Evolutionary conservation across 495 filamentous ascomycete genomes (phyloP).

Genomic region (Mycothermus thermophilus): DNA sequence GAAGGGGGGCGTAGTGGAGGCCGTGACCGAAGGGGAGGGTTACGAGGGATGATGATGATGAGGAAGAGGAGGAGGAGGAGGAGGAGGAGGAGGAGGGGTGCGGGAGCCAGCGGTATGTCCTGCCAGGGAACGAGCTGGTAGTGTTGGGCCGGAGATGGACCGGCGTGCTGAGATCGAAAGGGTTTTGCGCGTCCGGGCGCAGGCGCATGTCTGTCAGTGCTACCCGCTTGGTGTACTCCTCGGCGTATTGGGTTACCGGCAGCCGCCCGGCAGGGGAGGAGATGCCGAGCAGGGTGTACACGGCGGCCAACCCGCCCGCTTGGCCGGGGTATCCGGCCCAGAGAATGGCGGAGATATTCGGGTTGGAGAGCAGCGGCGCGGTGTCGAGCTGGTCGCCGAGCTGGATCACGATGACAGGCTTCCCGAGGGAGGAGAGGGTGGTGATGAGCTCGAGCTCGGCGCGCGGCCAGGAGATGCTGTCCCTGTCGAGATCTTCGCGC

Average conservation of each 20-base stretch:
- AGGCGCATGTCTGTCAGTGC: conserved; percentile 32
- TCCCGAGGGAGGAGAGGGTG: conserved; percentile 20
- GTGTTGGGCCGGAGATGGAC: conserved; percentile 28
- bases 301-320: conserved; percentile 37
- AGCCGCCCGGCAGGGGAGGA: conserved; percentile 43
- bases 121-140: conserved; percentile 16
- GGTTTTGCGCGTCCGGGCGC: conserved; percentile 14
- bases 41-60: too few species aligned
- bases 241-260: conserved; percentile 41
- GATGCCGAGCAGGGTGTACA: conserved; percentile 38
- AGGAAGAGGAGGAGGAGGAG: too few species aligned
- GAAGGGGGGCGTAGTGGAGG: conserved; percentile 35
- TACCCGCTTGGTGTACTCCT: conserved; percentile 26
- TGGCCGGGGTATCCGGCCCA: conserved; percentile 43
- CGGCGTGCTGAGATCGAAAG: conserved; percentile 28
- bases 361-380: conserved; percentile 32
- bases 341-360: conserved; percentile 39
- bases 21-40: conserved; percentile 37
- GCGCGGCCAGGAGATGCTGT: conserved; percentile 29
- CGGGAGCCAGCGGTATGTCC: conserved; percentile 34
- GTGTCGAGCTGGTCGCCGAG: conserved; percentile 44
- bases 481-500: conserved; percentile 28
- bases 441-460: conserved; percentile 29
- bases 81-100: conserved; percentile 4
- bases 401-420: conserved; percentile 30